Percentiles rank a stretch among this genome's conserved stretches.
These are phyloP conservation scores for Mucor lusitanicus DNA, from an alignment of 371 early-diverging fungal genomes.

Conservation along the genomic window DNA sequence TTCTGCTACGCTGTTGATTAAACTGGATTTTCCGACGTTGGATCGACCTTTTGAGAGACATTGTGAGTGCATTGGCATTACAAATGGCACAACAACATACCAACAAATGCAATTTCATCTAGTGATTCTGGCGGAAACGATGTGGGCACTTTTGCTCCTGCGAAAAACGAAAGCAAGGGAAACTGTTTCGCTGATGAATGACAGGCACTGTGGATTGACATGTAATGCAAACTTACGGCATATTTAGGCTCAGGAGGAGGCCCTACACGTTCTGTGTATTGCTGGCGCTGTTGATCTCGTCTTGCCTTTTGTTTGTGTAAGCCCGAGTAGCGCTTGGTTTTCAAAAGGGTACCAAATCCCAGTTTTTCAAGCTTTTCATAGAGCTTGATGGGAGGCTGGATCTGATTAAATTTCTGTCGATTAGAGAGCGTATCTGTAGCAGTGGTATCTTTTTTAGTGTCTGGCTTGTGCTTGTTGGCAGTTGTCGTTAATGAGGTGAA, in stretches of 20 bases:
- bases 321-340: conserved; percentile 38
- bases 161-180: conserved; percentile 65
- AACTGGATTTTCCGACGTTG: conserved; percentile 81
- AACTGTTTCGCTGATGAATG: conserved; percentile 32
- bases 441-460: not conserved
- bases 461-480: not conserved
- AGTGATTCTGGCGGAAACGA: conserved; percentile 64
- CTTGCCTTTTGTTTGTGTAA: conserved; percentile 26
- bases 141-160: conserved; percentile 63
- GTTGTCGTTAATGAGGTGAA: conserved; percentile 1
- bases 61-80: not conserved
- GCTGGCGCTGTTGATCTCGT: conserved; percentile 9
- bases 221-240: conserved; percentile 15
- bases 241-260: conserved; percentile 35
- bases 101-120: conserved; percentile 73
- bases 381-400: conserved; percentile 40
- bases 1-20: conserved; percentile 69
- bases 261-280: conserved; percentile 15
- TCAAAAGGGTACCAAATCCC: conserved; percentile 45
- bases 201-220: not conserved
- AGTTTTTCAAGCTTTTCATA: conserved; percentile 46
- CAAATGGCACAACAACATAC: conserved; percentile 18
- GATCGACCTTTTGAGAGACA: conserved; percentile 55
- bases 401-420: conserved; percentile 48
- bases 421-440: conserved; percentile 29